These are phyloP conservation scores for Hypomontagnella monticulosa DNA, from an alignment of 495 filamentous ascomycete species.

Conservation along the genomic window DNA sequence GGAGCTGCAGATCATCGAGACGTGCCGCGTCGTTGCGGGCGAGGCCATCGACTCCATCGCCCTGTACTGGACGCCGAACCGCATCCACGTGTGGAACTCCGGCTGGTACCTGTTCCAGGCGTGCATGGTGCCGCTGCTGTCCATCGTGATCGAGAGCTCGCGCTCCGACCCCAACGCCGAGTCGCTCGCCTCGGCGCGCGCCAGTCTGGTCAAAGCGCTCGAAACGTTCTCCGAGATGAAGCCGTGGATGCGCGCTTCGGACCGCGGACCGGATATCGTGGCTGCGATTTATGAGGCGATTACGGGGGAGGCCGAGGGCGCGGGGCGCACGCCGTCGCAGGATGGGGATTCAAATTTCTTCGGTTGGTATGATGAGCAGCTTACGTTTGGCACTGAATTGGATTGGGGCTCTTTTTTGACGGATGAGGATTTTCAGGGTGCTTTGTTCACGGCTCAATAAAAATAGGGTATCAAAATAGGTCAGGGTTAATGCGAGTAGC, in stretches of 20 bases:
- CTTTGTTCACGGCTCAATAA: constrained; percentile 19
- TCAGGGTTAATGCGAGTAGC: neutral
- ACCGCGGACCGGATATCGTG: constrained; percentile 36
- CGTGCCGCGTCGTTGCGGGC: constrained; percentile 32
- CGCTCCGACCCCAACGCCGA: constrained; percentile 24
- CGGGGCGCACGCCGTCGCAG: constrained; percentile 34
- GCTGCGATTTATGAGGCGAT: constrained; percentile 40
- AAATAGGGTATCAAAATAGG: neutral
- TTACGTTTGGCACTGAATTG: constrained; percentile 33
- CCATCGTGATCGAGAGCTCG: constrained; percentile 31
- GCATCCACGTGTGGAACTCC: constrained; percentile 42
- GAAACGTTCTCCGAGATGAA: constrained; percentile 44
- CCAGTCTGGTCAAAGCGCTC: constrained; percentile 36
- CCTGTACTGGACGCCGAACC: constrained; percentile 42
- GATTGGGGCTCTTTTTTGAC: constrained; percentile 40
- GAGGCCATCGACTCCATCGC: constrained; percentile 42
- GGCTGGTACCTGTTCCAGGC: constrained; percentile 46
- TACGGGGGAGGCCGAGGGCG: constrained; percentile 32
- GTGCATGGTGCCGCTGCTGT: constrained; percentile 41
- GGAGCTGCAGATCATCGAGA: constrained; percentile 31
- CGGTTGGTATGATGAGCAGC: constrained; percentile 44
- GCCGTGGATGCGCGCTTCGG: constrained; percentile 41
- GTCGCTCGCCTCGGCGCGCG: constrained; percentile 25
- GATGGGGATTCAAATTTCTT: constrained; percentile 41
- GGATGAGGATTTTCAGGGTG: constrained; percentile 35